Conservation (phyloP, 192 early-diverging fungal genomes). For the Gigaspora rosea region DNA sequence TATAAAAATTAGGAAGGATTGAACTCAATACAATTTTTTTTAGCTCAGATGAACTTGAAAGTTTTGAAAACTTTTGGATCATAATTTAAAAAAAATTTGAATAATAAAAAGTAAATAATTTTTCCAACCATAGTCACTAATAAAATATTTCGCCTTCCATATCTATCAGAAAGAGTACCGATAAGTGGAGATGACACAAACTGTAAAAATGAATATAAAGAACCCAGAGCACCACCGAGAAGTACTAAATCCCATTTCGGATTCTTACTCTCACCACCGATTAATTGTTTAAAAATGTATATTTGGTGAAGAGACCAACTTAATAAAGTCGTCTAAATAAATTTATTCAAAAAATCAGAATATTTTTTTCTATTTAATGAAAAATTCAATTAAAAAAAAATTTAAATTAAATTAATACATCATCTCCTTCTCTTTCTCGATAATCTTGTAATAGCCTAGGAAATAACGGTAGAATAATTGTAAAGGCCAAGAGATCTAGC, state of each 20-base stretch:
- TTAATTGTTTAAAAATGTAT: constrained; percentile 36
- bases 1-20: too few species aligned
- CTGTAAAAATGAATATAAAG: constrained; percentile 93
- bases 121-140: constrained; percentile 79
- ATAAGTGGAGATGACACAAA: constrained; percentile 85
- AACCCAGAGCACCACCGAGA: constrained; percentile 89
- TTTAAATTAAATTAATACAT: constrained; percentile 30
- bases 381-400: not conserved
- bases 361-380: not conserved
- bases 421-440: constrained; percentile 60
- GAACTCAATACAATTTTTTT: too few species aligned
- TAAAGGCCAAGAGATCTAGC: constrained; percentile 96
- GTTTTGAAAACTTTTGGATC: too few species aligned
- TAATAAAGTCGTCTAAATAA: constrained; percentile 35
- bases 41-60: too few species aligned
- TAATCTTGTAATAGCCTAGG: constrained; percentile 91
- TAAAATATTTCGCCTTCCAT: constrained; percentile 80
- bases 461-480: constrained; percentile 94
- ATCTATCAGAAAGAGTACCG: constrained; percentile 74
- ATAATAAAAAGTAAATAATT: not conserved
- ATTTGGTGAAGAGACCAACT: constrained; percentile 41
- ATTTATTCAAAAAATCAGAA: too few species aligned
- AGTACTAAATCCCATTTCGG: constrained; percentile 76
- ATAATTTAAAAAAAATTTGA: not conserved
- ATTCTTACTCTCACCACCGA: constrained; percentile 31